Base-by-base conservation (phyloP, 2,329 filamentous ascomycete genomes). In the Diaporthe sp. region DNA sequence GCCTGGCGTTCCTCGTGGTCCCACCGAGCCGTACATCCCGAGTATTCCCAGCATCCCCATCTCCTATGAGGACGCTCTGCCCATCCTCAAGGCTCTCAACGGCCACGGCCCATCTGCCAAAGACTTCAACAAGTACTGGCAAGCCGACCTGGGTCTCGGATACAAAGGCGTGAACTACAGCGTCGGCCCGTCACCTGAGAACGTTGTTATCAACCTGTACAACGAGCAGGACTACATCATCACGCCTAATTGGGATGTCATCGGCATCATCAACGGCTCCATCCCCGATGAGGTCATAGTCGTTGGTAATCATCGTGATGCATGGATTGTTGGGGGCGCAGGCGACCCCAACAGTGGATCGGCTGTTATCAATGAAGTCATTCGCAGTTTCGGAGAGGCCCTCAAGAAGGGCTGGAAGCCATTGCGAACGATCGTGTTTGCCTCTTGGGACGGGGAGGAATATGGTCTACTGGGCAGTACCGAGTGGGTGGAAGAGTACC, bases 311-410 rank as follows among this genome's bases (percentile, higher is more conserved):
- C 96, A 98, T 81, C 92, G 95, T 46, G 95, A 98, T 84, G 94
- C 96, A 0, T 97, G 95, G 95, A 93, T 96, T 80, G 92, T 93
- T 28, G 95, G 95, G n/a, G 94, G 95, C 34, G 94, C 94, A 22
- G 94, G 89, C 17, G 95, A 97, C 79, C 95, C 95, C 1, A 96
- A 96, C 86, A 94, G 93, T 77, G 95, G 95, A 77, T 95, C 93
- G 22, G 94, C 95, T 5, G 91, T 93, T 0, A 83, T 97, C 60
- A 95, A 95, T 78, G 95, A 97, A 79, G 91, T 96, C 1, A 90
- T 96, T 70, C 90, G 94, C 72, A 91, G 91, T 68, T 94, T 97
- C 78, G 94, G 94, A 34, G 87, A 90, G 76, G 94, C 94, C 9
- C 83, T 95, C 2, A 88, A 92, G 37, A 89, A 88, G 37, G 86